Conservation (phyloP, 371 early-diverging fungal species). For the Rhizopus arrhizus region DNA sequence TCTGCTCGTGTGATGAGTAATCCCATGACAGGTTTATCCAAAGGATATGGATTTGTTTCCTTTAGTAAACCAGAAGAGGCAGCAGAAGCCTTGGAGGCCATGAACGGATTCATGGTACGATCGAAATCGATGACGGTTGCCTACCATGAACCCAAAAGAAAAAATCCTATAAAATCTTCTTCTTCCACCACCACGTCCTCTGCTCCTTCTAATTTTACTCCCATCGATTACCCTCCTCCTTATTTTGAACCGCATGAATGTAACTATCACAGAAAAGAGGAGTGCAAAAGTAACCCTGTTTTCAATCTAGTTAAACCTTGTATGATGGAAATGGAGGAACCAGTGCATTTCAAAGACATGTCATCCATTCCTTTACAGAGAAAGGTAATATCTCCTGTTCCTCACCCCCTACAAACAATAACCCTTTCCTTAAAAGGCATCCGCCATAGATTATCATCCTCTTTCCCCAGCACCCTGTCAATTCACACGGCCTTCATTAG, state of each 20-base stretch:
- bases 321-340: too few relatives aligned
- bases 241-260: constrained; percentile 35
- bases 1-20: constrained; percentile 55
- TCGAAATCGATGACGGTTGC: constrained; percentile 42
- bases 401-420: not conserved
- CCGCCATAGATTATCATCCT: not conserved
- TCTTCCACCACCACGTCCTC: constrained; percentile 27
- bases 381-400: too few relatives aligned
- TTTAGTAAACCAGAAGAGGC: constrained; percentile 47
- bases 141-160: constrained; percentile 53
- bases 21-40: constrained; percentile 44
- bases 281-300: too few relatives aligned
- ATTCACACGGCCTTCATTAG: constrained; percentile 41
- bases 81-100: constrained; percentile 34
- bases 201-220: constrained; percentile 26
- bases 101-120: constrained; percentile 37
- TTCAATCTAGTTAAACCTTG: too few relatives aligned
- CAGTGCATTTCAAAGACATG: too few relatives aligned
- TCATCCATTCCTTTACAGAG: too few relatives aligned
- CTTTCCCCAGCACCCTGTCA: constrained; percentile 27
- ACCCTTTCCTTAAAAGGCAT: not conserved
- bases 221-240: constrained; percentile 27
- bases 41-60: constrained; percentile 53
- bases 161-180: constrained; percentile 32
- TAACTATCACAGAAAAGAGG: not conserved